phyloP scores from a whole-genome alignment of 1,284 basidiomycete genomes.

The Afroboletus lepidellus region DNA sequence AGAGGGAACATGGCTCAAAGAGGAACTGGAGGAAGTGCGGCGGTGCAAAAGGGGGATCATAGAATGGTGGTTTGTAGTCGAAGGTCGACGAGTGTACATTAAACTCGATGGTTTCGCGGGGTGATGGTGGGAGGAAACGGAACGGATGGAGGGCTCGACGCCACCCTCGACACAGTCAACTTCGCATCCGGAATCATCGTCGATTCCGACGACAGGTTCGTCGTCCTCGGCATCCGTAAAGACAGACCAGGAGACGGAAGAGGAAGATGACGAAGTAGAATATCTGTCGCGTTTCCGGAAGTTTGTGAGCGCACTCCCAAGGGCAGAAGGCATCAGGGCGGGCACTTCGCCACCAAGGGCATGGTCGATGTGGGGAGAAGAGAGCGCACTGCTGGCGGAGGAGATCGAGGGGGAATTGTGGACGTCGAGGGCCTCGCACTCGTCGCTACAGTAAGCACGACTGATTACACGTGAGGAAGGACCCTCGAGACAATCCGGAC shows the following conservation, averaged over 20 bases:
- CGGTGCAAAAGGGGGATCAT: constrained; percentile 57
- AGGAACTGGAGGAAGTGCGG: constrained; percentile 46
- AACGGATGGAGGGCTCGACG: constrained; percentile 35
- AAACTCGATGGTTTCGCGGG: constrained; percentile 39
- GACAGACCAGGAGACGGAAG: constrained; percentile 62
- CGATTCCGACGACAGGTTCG: constrained; percentile 38
- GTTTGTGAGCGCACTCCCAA: constrained; percentile 49
- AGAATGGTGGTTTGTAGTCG: constrained; percentile 65
- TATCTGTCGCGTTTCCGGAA: constrained; percentile 47
- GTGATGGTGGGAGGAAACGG: constrained; percentile 34
- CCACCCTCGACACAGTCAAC: constrained; percentile 25
- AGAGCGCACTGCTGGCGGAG: constrained; percentile 63
- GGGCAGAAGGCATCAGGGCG: constrained; percentile 53
- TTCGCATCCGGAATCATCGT: constrained; percentile 42
- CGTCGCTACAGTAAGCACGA: constrained; percentile 71
- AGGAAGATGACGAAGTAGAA: constrained; percentile 56
- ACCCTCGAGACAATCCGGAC: constrained; percentile 19
- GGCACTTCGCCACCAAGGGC: constrained; percentile 56
- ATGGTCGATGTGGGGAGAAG: constrained; percentile 61
- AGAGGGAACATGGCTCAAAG: constrained; percentile 41
- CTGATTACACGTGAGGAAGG: constrained; percentile 38
- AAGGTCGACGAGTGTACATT: constrained; percentile 67
- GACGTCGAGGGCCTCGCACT: constrained; percentile 62
- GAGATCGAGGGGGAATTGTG: constrained; percentile 62
- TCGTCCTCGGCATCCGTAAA: constrained; percentile 60